Conservation (phyloP, 2,329 filamentous ascomycete species). For the Clarireedia homoeocarpa region DNA sequence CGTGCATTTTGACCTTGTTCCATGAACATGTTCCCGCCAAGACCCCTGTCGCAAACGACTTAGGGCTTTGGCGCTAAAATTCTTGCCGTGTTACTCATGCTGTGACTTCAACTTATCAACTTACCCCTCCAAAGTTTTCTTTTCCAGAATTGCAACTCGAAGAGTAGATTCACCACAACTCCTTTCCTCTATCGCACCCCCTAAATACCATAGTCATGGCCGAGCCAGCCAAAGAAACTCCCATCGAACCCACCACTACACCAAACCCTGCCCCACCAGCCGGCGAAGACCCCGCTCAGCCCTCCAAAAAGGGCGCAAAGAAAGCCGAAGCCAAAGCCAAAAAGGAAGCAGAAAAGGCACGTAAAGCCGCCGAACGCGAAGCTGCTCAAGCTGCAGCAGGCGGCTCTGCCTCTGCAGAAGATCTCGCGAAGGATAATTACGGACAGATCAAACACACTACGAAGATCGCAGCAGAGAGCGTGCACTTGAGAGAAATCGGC, state of each 20-base stretch:
- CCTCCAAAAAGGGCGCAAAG: conserved; percentile 73
- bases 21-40: neutral
- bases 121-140: conserved; percentile 9
- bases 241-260: conserved; percentile 11
- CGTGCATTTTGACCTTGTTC: neutral
- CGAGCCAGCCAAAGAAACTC: conserved; percentile 16
- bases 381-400: conserved; percentile 59
- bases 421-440: conserved; percentile 70
- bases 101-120: neutral
- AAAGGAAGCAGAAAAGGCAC: conserved; percentile 76
- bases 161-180: neutral
- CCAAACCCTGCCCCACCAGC: neutral
- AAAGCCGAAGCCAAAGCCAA: conserved; percentile 81
- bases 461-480: conserved; percentile 44
- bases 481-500: conserved; percentile 55
- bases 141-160: neutral
- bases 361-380: conserved; percentile 65
- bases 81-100: conserved; percentile 9
- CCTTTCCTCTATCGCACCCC: neutral
- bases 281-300: conserved; percentile 12
- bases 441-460: conserved; percentile 57
- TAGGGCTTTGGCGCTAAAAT: conserved; percentile 6
- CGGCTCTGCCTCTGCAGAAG: conserved; percentile 54
- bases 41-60: conserved; percentile 1
- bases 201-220: conserved; percentile 7